These are phyloP conservation scores for Nemania sp. DNA, from an alignment of 2,329 filamentous ascomycete species.

Conservation along the genomic window DNA sequence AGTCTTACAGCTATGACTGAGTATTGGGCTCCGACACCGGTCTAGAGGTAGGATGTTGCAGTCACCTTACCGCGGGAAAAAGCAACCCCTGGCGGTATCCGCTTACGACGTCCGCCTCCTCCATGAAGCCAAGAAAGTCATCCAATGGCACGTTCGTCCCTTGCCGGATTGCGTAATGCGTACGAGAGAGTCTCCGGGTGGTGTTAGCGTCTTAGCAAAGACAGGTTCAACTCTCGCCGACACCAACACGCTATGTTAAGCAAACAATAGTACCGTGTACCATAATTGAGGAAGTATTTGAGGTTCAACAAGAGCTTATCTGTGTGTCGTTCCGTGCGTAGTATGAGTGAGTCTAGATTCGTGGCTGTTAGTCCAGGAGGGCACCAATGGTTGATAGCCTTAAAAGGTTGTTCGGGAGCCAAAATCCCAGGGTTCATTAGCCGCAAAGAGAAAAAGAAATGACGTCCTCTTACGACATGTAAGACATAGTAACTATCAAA, in stretches of 20 bases:
- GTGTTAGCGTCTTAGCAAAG: constrained; percentile 24
- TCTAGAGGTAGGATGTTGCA: constrained; percentile 29
- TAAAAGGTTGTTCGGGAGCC: not conserved
- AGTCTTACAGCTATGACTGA: constrained; percentile 14
- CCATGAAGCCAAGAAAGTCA: constrained; percentile 24
- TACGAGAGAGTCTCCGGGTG: constrained; percentile 20
- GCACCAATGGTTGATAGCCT: not conserved
- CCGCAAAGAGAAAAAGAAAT: not conserved
- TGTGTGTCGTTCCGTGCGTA: not conserved
- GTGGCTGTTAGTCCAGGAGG: not conserved
- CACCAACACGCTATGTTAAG: not conserved
- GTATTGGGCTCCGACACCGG: constrained; percentile 34
- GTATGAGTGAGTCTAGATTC: constrained; percentile 2
- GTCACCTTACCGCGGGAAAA: constrained; percentile 29
- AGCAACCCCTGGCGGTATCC: constrained; percentile 31
- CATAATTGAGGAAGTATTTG: not conserved
- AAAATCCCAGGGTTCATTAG: not conserved
- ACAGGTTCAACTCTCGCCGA: not conserved
- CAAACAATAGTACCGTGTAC: not conserved
- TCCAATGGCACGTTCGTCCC: constrained; percentile 27
- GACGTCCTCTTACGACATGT: not conserved
- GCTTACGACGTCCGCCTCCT: constrained; percentile 34
- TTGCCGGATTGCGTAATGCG: constrained; percentile 33
- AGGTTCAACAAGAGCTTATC: not conserved
- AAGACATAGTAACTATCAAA: not conserved